These are phyloP conservation scores for Tricholoma terreum DNA, from an alignment of 768 basidiomycete species.

Conservation along the genomic window DNA sequence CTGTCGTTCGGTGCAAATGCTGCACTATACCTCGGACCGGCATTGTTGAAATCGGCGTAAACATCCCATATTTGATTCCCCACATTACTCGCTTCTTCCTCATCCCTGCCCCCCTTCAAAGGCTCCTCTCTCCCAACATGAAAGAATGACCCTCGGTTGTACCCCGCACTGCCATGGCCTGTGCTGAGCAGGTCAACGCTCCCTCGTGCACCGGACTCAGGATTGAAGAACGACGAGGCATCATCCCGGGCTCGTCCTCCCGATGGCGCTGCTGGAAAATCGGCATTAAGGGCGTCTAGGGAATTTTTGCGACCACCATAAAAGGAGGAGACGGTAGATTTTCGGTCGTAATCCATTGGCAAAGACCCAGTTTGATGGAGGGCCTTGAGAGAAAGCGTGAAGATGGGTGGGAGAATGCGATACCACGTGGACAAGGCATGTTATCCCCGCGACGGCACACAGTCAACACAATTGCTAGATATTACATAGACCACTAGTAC, in stretches of 20 bases:
- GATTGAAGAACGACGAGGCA: conserved; percentile 67
- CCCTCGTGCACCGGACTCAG: conserved; percentile 42
- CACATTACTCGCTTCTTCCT: conserved; percentile 47
- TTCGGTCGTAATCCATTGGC: conserved; percentile 73
- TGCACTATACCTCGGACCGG: conserved; percentile 72
- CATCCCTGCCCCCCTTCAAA: conserved; percentile 73
- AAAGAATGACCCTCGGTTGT: conserved; percentile 69
- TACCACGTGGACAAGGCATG: not conserved
- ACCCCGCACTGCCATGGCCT: conserved; percentile 51
- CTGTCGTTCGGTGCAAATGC: conserved; percentile 46
- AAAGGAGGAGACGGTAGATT: conserved; percentile 78
- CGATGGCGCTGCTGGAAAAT: conserved; percentile 38
- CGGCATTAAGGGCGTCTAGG: conserved; percentile 57
- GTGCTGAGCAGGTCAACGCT: conserved; percentile 48
- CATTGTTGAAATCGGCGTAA: conserved; percentile 87
- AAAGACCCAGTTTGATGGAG: not conserved
- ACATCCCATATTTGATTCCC: conserved; percentile 65
- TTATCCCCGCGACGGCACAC: too few relatives aligned
- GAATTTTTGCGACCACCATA: conserved; percentile 63
- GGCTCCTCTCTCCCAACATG: conserved; percentile 71
- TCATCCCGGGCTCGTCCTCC: conserved; percentile 54
- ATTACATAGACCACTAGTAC: too few relatives aligned
- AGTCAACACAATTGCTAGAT: too few relatives aligned
- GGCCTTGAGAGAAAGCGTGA: not conserved
- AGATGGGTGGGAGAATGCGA: conserved; percentile 3